A percentile compares a stretch with the other conserved stretches of the same genome.
Evolutionary conservation across 2,329 filamentous ascomycete genomes (phyloP).

Genomic region (Neurospora sp.): DNA sequence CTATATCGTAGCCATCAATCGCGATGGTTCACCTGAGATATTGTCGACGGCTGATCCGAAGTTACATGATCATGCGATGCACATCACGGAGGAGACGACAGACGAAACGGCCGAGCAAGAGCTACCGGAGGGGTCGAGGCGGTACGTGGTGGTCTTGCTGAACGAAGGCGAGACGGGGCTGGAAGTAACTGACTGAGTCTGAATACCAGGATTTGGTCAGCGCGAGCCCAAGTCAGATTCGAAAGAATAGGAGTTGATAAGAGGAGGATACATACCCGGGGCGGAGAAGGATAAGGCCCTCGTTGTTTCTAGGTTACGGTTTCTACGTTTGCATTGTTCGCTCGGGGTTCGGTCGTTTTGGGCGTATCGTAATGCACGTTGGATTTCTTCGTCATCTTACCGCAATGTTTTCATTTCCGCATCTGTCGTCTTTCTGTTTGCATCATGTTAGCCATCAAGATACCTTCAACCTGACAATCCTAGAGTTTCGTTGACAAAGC

Average conservation of each 20-base stretch:
- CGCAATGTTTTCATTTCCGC: neutral
- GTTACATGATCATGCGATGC: neutral
- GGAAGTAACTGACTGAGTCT: neutral
- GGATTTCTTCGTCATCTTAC: neutral
- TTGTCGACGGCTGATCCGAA: constrained; percentile 1
- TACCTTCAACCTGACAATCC: neutral
- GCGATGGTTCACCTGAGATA: constrained; percentile 14
- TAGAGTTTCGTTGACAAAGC: neutral
- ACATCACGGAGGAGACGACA: neutral
- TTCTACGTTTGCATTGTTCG: neutral
- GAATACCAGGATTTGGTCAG: neutral
- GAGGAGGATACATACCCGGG: neutral
- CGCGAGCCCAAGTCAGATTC: neutral
- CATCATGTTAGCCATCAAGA: neutral
- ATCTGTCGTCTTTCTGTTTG: neutral
- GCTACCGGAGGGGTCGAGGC: neutral
- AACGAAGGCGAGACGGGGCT: constrained; percentile 1
- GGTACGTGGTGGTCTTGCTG: constrained; percentile 5
- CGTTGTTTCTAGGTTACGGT: neutral
- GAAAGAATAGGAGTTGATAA: neutral
- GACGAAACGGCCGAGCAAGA: neutral
- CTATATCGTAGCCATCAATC: constrained; percentile 17
- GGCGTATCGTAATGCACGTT: neutral
- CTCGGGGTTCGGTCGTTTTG: neutral
- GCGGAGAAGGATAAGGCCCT: neutral